Evolutionary conservation across 768 basidiomycete genomes (phyloP).

Genomic region (Suillus sp.): DNA sequence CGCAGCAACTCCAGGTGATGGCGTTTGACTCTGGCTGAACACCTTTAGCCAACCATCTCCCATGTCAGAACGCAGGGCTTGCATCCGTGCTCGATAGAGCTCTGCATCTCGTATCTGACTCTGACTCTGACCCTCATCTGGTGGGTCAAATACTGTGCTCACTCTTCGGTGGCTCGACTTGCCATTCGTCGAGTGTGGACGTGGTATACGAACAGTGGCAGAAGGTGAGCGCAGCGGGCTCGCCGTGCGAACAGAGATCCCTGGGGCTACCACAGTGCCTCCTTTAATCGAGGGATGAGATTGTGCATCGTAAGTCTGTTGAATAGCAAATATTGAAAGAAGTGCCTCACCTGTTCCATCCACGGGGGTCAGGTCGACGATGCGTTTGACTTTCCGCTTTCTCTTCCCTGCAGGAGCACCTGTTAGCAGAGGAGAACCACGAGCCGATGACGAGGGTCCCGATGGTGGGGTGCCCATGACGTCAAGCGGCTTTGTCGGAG

Average conservation of each 20-base stretch:
- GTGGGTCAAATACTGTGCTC: slow-evolving; percentile 54
- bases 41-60: slow-evolving; percentile 90
- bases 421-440: slow-evolving; percentile 48
- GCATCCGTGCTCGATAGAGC: slow-evolving; percentile 74
- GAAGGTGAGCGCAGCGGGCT: slow-evolving; percentile 17
- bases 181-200: slow-evolving; percentile 19
- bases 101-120: slow-evolving; percentile 57
- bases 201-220: slow-evolving; percentile 21
- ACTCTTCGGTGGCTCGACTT: slow-evolving; percentile 18
- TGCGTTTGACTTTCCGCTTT: slow-evolving; percentile 68
- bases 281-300: background rate
- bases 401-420: slow-evolving; percentile 44
- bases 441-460: slow-evolving; percentile 36
- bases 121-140: slow-evolving; percentile 9
- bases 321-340: slow-evolving; percentile 25
- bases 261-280: background rate
- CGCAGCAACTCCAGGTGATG: slow-evolving; percentile 16
- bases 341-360: slow-evolving; percentile 41
- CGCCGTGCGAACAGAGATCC: background rate
- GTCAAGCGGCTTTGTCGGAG: slow-evolving; percentile 24
- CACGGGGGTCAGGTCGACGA: slow-evolving; percentile 71
- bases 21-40: slow-evolving; percentile 62
- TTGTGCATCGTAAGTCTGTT: slow-evolving; percentile 33
- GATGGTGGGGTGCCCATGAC: slow-evolving; percentile 27
- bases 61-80: slow-evolving; percentile 83